Evolutionary conservation across 352 stramenopile species (phyloP), one percentile per base, ranked within the genome.

Genomic region (Phytopythium montanum): DNA sequence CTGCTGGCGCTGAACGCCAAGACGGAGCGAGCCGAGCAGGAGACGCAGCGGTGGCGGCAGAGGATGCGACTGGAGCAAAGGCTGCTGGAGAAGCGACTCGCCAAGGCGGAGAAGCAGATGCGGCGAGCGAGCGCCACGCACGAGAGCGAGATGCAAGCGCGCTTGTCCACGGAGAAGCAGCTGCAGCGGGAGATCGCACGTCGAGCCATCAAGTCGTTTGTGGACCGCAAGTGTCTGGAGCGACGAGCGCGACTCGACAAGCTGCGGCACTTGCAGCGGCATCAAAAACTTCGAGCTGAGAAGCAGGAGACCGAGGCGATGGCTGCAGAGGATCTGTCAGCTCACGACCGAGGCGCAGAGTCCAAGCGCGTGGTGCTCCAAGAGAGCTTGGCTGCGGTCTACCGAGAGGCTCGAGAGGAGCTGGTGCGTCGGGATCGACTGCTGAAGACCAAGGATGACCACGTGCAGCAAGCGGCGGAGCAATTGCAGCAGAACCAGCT

Each of bases 291-390:
- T 0, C 31, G 34, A 41, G 60, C 56, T 18, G 79, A 81, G 54
- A 76, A 74, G 25, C 26, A 49, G 0, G 76, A 89, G 28, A 60
- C 59, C 8, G 66, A 73, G 21, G n/a, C 61, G 19, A 79, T 87
- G 65, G 68, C 59, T 4, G 59, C 53, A 26, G 63, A 84, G 60
- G 76, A 81, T 18, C 50, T 72, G 25, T 42, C 61, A 1, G 73
- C 80, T 42, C 57, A 66, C 5, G 56, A 60, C 26, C 59, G 54
- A 12, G 53, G 59, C 16, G 68, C 62, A 3, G 23, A 25, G 7
- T 62, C 42, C 1, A 60, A 58, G 26, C 54, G 58, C 3, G 31
- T 36, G 1, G 44, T 54, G 2, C 67, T 84, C 12, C 42, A 57
- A 21, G 28, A 61, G 12, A 54, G 60, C 8, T 66, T 89, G 2